phyloP scores from a whole-genome alignment of 1,284 basidiomycete genomes.

The Irpex sp. region DNA sequence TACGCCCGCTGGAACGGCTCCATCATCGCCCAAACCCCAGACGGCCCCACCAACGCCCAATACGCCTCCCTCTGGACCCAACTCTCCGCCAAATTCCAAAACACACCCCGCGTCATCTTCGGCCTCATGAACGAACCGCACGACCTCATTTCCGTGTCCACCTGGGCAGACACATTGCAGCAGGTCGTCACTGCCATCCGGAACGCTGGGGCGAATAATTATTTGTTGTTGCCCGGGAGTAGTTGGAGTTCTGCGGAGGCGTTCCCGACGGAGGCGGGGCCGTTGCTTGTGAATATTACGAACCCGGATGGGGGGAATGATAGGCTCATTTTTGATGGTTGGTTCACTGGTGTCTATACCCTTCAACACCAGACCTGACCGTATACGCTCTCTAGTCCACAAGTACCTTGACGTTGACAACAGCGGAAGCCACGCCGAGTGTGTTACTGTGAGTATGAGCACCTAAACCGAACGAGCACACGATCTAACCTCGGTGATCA shows the following conservation, averaged over 20 bases:
- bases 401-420: constrained; percentile 40
- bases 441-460: constrained; percentile 30
- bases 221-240: constrained; percentile 41
- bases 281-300: constrained; percentile 42
- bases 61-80: constrained; percentile 48
- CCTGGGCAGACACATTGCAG: constrained; percentile 41
- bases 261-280: constrained; percentile 46
- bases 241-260: constrained; percentile 38
- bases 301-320: constrained; percentile 43
- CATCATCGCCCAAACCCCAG: constrained; percentile 46
- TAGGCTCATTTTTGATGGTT: constrained; percentile 52
- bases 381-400: constrained; percentile 44
- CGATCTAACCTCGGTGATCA: background rate
- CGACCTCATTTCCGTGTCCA: constrained; percentile 34
- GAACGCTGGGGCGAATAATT: constrained; percentile 39
- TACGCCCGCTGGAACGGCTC: constrained; percentile 45
- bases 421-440: constrained; percentile 45
- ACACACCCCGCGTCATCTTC: constrained; percentile 43
- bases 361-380: too few species aligned
- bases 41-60: constrained; percentile 46
- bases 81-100: constrained; percentile 45
- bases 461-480: background rate
- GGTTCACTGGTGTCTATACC: background rate
- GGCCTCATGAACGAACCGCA: constrained; percentile 50
- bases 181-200: constrained; percentile 45